Base-by-base conservation (phyloP, 225 moss, liverwort and hornwort genomes). In the Straminergon stramineum region DNA sequence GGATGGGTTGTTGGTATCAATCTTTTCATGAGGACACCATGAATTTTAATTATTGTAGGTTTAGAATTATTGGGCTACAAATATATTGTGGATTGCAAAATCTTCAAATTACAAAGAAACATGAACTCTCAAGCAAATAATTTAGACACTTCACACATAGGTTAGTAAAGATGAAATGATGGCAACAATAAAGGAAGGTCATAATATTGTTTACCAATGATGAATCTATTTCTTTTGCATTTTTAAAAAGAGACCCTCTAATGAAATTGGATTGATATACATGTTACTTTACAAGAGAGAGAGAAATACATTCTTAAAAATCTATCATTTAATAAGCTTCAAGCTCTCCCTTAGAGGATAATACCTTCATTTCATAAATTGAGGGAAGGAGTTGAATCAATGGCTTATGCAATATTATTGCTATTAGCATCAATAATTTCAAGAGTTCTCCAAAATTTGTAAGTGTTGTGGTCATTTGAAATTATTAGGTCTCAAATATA, bases 311-410 rank as follows among this genome's bases (percentile, higher is more conserved):
- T 37, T 56, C 3, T 56, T 6, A 3, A 5, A 35, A 78, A 23
- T 26, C 15, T n/a, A n/a, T 26, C 24, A 15, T 79, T n/a, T 26
- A 6, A 37, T 0, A 4, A n/a, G 22, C 16, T 57, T n/a, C 5
- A 1, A 56, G 2, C 1, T 17, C 10, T n/a, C 1, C 4, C 1
- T 17, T 17, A 79, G 27, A 17, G 1, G n/a, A 58, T n/a, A n/a
- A 18, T 4, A 57, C 6, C 4, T 24, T 56, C 13, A 56, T 79
- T 56, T 26, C 2, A 24, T 37, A 6, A 2, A 56, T 56, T 0
- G 1, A 37, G 0, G 2, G 37, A 57, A 0, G n/a, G 11, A 28
- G 7, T 0, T 16, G 0, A 79, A 17, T 58, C 11, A 17, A 27
- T 58, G 4, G 15, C 39, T 58, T 58, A 39, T 39, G 1, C n/a